Percentiles rank a stretch among this genome's conserved stretches.
Conservation (phyloP, 495 filamentous ascomycete genomes). For the Xylaria longipes region DNA sequence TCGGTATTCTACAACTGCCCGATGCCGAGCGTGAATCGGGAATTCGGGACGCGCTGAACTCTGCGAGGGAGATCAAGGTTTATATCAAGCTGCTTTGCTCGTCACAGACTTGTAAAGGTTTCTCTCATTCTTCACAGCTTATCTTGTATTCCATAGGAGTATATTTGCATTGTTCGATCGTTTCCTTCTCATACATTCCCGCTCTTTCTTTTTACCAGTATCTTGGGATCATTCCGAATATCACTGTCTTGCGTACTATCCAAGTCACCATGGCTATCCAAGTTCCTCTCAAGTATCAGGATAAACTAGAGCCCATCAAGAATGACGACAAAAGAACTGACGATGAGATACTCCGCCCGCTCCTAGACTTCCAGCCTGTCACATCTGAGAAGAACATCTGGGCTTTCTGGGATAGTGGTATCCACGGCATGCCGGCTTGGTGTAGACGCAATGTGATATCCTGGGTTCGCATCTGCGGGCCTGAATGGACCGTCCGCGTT, state of each 20-base stretch:
- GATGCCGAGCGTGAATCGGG: conserved; percentile 1
- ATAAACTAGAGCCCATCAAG: not conserved
- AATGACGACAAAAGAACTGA: conserved; percentile 18
- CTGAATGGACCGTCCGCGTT: conserved; percentile 20
- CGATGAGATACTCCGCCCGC: conserved; percentile 4
- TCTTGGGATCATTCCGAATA: not conserved
- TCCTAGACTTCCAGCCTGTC: conserved; percentile 21
- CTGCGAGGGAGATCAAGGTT: not conserved
- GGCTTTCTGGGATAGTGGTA: conserved; percentile 41
- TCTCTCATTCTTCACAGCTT: not conserved
- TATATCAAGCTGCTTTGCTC: conserved; percentile 7
- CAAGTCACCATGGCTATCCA: conserved; percentile 4
- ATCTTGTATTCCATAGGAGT: not conserved
- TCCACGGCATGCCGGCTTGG: conserved; percentile 38
- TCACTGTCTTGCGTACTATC: not conserved
- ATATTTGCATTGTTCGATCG: not conserved
- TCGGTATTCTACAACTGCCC: not conserved
- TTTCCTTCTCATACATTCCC: not conserved
- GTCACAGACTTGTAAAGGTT: not conserved
- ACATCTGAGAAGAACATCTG: conserved; percentile 44
- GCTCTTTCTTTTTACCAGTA: not conserved
- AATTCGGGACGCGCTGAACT: not conserved
- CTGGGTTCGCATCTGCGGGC: conserved; percentile 22
- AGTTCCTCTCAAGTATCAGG: conserved; percentile 9
- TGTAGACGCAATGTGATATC: conserved; percentile 36